These are phyloP conservation scores for Pseudohyphozyma bogoriensis DNA, from an alignment of 768 basidiomycete genomes.

Conservation along the genomic window DNA sequence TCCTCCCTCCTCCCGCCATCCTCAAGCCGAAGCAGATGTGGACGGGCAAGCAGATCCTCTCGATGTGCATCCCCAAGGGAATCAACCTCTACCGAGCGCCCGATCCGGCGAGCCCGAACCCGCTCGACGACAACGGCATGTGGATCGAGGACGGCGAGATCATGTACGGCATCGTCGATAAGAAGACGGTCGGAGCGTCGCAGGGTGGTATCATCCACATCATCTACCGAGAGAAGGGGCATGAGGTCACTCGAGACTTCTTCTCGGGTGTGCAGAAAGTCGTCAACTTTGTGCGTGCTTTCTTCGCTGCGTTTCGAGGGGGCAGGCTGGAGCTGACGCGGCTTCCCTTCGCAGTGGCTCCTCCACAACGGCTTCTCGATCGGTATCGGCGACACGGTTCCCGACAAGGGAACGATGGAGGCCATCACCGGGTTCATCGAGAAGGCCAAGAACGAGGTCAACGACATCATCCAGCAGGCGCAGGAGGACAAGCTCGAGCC, in stretches of 20 bases:
- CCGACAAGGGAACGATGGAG: constrained; percentile 76
- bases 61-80: constrained; percentile 82
- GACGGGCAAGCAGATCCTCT: constrained; percentile 94
- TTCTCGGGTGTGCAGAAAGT: constrained; percentile 91
- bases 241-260: constrained; percentile 74
- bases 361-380: constrained; percentile 99
- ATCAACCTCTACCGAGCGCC: constrained; percentile 56
- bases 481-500: constrained; percentile 78
- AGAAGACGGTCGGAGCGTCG: constrained; percentile 91
- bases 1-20: constrained; percentile 82
- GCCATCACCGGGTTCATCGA: constrained; percentile 74
- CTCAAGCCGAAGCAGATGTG: constrained; percentile 94
- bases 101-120: constrained; percentile 51
- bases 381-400: constrained; percentile 97
- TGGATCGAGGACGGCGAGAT: constrained; percentile 95
- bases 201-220: constrained; percentile 92
- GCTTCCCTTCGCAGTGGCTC: no score
- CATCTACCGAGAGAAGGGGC: constrained; percentile 94
- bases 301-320: no score
- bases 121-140: constrained; percentile 84
- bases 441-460: constrained; percentile 69
- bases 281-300: constrained; percentile 92
- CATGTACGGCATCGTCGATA: constrained; percentile 88
- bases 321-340: no score
- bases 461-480: constrained; percentile 66